Evolutionary conservation across 768 basidiomycete genomes (phyloP).

Genomic region (Mycena haematopus): DNA sequence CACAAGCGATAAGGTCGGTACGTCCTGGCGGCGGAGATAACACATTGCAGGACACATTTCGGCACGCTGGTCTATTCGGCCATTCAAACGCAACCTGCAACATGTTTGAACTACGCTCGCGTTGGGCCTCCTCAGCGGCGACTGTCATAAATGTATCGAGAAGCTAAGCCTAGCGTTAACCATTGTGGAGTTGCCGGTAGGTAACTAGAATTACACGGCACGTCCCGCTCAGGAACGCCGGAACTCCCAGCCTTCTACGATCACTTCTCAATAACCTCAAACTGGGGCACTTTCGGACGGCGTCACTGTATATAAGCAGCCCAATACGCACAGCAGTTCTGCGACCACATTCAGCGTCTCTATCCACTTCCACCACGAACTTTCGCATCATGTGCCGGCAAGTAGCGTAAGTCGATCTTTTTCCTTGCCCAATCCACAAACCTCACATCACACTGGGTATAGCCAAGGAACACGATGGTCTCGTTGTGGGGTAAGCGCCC

Average conservation of each 20-base stretch:
- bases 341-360: neutral
- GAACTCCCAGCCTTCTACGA: slow-evolving; percentile 15
- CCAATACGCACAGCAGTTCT: neutral
- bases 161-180: neutral
- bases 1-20: slow-evolving; percentile 3
- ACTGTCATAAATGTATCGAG: slow-evolving; percentile 7
- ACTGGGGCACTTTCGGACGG: slow-evolving; percentile 6
- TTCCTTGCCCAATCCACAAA: neutral
- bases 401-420: slow-evolving; percentile 48
- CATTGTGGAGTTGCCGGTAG: neutral
- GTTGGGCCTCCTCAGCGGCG: neutral
- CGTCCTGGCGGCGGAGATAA: slow-evolving; percentile 3
- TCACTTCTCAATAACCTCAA: neutral
- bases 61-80: neutral
- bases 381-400: slow-evolving; percentile 50
- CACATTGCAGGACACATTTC: neutral
- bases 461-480: slow-evolving; percentile 60
- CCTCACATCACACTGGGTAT: slow-evolving; percentile 12
- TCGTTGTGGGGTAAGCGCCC: slow-evolving; percentile 50
- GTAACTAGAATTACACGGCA: no score
- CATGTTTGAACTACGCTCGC: neutral
- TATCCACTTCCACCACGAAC: neutral
- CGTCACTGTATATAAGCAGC: slow-evolving; percentile 12
- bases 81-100: neutral
- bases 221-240: no score